These are phyloP conservation scores for Colletotrichum sojae DNA, from an alignment of 2,329 filamentous ascomycete genomes.

Conservation along the genomic window DNA sequence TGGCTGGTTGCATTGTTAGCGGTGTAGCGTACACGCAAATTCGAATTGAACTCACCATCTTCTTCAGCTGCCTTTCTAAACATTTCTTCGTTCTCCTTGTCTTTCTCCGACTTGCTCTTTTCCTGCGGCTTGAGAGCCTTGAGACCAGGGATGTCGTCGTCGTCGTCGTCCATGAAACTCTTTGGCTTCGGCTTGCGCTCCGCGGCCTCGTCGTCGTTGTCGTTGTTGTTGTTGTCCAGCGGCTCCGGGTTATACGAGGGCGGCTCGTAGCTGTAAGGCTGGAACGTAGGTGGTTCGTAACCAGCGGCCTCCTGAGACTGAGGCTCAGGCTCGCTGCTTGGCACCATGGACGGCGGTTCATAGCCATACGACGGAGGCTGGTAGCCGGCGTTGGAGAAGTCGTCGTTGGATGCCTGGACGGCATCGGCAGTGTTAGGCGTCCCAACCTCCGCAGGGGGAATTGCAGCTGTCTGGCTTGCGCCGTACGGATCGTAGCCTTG, in stretches of 20 bases:
- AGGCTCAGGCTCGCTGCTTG: conserved; percentile 48
- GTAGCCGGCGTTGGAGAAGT: conserved; percentile 52
- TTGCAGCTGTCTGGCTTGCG: conserved; percentile 17
- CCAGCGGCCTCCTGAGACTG: conserved; percentile 50
- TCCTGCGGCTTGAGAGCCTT: conserved; percentile 62
- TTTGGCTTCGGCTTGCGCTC: conserved; percentile 79
- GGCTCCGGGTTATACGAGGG: conserved; percentile 69
- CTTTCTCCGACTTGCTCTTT: conserved; percentile 77
- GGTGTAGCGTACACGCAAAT: not conserved
- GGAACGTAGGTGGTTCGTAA: conserved; percentile 75
- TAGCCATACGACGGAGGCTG: conserved; percentile 67
- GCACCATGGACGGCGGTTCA: conserved; percentile 60
- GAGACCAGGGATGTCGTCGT: conserved; percentile 73
- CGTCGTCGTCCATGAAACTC: conserved; percentile 85
- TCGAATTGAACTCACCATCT: conserved; percentile 67
- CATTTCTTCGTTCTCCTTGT: conserved; percentile 86
- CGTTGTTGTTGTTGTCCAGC: conserved; percentile 64
- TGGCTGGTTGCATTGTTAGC: conserved; percentile 60
- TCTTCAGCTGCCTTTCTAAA: conserved; percentile 87
- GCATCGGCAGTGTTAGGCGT: not conserved
- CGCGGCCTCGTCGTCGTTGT: conserved; percentile 62
- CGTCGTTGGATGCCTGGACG: conserved; percentile 9
- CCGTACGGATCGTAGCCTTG: conserved; percentile 42
- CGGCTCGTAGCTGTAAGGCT: conserved; percentile 71
- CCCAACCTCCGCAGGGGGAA: conserved; percentile 1